Base-by-base conservation (phyloP, 495 filamentous ascomycete species). In the Daldinia concentrica region DNA sequence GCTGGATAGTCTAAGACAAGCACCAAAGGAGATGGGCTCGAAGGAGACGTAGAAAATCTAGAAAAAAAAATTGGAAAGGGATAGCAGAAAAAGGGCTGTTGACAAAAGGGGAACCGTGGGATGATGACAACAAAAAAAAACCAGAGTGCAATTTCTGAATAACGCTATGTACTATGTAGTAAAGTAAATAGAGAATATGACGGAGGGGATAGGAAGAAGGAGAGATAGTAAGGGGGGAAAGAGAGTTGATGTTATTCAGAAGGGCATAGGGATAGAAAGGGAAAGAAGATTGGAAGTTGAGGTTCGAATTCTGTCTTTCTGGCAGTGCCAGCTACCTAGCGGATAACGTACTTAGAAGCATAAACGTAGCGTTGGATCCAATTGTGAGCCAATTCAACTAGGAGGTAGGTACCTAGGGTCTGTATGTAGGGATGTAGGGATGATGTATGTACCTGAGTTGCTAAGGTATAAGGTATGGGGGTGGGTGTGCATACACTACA, bases 161-260 rank as follows among this genome's bases (percentile, higher is more conserved):
- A 79, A 77, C 68, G 69, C 71, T 77, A 79, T 76, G 75, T 76
- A 76, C 77, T 72, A 72, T 50, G 69, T 62, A 64, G 64, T 72
- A 15, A 75, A 76, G 76, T 70, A 69, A 76, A 75, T 69, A 69
- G 75, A 73, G 77, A 60, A 73, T 57, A 73, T 66, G 71, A 73
- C 71, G 64, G 63, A 57, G 73, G 69, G 70, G 67, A 24, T 51
- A 74, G 67, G 73, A 74, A 73, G 71, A 76, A 75, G 61, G 67
- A 65, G 73, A 77, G 71, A 74, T 71, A 68, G 69, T 73, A 66
- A 61, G 71, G 64, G 66, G 50, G 74, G 62, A 74, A 76, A 79
- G 77, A 79, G 78, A 79, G 75, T 78, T 77, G 80, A 82, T 79
- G 78, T 69, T 74, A 79, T 79, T 80, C 74, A 79, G 76, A 76